Conservation (phyloP, 805 yeast genomes). For the Metschnikowia arizonensis region DNA sequence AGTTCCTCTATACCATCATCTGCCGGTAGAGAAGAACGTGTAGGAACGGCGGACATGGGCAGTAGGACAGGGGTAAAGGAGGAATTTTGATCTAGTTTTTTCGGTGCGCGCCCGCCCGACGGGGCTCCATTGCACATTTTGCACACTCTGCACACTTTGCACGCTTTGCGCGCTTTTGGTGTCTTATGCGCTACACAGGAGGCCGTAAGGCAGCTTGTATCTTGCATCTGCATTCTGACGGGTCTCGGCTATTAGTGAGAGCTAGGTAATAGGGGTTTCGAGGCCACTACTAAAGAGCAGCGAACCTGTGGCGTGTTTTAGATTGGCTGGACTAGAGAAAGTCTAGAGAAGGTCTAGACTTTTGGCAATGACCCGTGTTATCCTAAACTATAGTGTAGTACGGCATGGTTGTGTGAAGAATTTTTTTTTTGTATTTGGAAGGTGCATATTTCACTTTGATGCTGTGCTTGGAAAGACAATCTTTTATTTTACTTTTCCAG, state of each 20-base stretch:
- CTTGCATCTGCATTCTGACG: constrained; percentile 1
- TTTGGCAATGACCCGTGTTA: background rate
- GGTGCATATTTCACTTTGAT: background rate
- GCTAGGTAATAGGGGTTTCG: background rate
- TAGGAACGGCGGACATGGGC: background rate
- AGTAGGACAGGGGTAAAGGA: background rate
- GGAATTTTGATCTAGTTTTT: background rate
- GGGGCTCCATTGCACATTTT: constrained; percentile 1
- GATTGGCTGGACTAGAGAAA: no score
- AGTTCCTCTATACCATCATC: constrained; percentile 38
- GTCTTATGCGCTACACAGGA: background rate
- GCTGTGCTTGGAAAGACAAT: background rate
- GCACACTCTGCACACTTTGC: no score
- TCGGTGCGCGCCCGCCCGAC: constrained; percentile 2
- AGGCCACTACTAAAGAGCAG: no score
- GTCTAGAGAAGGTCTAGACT: no score
- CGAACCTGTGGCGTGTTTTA: no score
- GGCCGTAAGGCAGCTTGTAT: background rate
- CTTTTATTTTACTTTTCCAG: background rate
- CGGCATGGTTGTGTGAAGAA: background rate
- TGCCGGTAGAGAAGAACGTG: background rate
- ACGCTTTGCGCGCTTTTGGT: no score
- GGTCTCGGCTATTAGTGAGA: background rate
- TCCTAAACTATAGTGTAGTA: no score
- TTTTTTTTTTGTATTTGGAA: background rate